These are phyloP conservation scores for Coleophoma crateriformis DNA, from an alignment of 2,329 filamentous ascomycete genomes.

Conservation along the genomic window DNA sequence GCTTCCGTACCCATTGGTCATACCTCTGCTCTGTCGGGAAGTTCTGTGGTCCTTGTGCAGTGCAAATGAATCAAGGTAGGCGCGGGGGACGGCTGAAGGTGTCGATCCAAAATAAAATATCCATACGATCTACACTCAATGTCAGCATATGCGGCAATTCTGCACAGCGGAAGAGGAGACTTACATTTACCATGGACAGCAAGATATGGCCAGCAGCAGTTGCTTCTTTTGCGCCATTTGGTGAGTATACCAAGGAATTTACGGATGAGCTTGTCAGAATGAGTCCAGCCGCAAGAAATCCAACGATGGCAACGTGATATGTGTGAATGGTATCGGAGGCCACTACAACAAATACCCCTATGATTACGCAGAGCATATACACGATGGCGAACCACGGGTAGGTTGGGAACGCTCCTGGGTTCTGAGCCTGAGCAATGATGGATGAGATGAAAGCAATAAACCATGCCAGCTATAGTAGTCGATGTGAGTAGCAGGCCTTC, in stretches of 20 bases:
- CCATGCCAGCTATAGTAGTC: slow-evolving; percentile 73
- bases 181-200: slow-evolving; percentile 84
- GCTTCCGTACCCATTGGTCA: slow-evolving; percentile 68
- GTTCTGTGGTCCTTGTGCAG: slow-evolving; percentile 70
- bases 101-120: slow-evolving; percentile 98
- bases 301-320: slow-evolving; percentile 88
- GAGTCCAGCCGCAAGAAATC: slow-evolving; percentile 77
- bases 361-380: slow-evolving; percentile 79
- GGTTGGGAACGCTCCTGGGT: slow-evolving; percentile 58
- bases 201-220: slow-evolving; percentile 90
- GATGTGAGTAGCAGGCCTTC: slow-evolving; percentile 4
- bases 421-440: slow-evolving; percentile 60
- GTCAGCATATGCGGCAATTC: too few species aligned
- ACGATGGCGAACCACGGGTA: slow-evolving; percentile 90
- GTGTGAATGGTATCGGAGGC: slow-evolving; percentile 79
- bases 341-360: slow-evolving; percentile 75
- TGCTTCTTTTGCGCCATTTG: slow-evolving; percentile 71
- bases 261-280: slow-evolving; percentile 82
- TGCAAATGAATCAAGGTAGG: slow-evolving; percentile 93
- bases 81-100: slow-evolving; percentile 77
- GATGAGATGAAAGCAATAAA: slow-evolving; percentile 85
- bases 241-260: slow-evolving; percentile 78
- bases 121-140: slow-evolving; percentile 72
- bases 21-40: slow-evolving; percentile 28
- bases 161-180: slow-evolving; percentile 28